These are phyloP conservation scores for Amylostereum areolatum DNA, from an alignment of 1,284 basidiomycete species.

Conservation along the genomic window DNA sequence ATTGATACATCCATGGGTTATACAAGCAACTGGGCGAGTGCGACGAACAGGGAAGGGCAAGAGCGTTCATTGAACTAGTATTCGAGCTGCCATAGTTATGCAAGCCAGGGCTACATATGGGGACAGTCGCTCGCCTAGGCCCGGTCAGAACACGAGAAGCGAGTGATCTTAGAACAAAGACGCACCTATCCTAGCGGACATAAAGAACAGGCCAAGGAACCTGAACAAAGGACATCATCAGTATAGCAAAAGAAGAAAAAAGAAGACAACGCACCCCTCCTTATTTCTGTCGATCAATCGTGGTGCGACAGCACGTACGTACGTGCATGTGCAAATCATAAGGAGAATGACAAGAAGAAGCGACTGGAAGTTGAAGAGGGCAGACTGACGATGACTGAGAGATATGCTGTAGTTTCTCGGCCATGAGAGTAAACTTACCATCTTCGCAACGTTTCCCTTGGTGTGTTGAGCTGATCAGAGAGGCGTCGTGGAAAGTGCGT, in stretches of 20 bases:
- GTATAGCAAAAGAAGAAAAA: not conserved
- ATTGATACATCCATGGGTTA: not conserved
- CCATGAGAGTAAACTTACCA: too few relatives aligned
- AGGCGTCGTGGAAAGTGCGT: too few relatives aligned
- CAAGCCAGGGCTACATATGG: conserved; percentile 67
- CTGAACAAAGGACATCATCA: conserved; percentile 33
- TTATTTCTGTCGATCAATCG: conserved; percentile 91
- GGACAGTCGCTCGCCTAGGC: conserved; percentile 54
- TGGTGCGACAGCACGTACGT: conserved; percentile 86
- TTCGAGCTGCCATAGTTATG: conserved; percentile 36
- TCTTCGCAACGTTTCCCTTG: too few relatives aligned
- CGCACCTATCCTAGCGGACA: conserved; percentile 87
- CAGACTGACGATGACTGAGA: conserved; percentile 55
- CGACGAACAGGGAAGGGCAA: not conserved
- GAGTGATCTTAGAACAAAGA: conserved; percentile 7
- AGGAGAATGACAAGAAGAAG: conserved; percentile 91
- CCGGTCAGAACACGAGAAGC: not conserved
- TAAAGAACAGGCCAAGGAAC: conserved; percentile 89
- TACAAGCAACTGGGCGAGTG: not conserved
- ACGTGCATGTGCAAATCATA: conserved; percentile 96
- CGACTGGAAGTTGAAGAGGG: conserved; percentile 97
- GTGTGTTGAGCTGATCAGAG: too few relatives aligned
- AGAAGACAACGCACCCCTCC: conserved; percentile 65
- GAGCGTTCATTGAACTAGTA: conserved; percentile 23
- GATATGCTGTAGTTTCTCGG: conserved; percentile 4